phyloP scores from a whole-genome alignment of 2,329 filamentous ascomycete genomes.

The Colletotrichum sp. region DNA sequence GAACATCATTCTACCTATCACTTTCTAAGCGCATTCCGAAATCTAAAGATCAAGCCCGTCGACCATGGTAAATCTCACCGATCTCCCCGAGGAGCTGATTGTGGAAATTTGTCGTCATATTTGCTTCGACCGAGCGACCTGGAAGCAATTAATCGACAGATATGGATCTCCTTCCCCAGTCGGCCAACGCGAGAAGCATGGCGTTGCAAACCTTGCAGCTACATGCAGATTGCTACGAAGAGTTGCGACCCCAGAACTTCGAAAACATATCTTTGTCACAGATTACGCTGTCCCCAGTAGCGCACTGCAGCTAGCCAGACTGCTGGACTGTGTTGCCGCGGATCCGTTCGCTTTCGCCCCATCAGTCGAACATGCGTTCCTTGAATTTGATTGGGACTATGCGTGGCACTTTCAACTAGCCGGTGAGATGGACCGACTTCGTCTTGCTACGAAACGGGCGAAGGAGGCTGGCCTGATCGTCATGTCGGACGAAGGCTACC shows the following conservation, averaged over 20 bases:
- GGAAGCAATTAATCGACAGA: not conserved
- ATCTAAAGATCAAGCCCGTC: fast-evolving
- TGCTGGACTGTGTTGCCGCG: not conserved
- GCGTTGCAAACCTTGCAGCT: not conserved
- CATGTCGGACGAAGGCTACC: not conserved
- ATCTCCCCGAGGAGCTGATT: not conserved
- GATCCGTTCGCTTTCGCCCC: not conserved
- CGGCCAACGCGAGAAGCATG: not conserved
- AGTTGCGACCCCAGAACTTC: not conserved
- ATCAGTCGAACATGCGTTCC: not conserved
- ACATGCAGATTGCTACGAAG: not conserved
- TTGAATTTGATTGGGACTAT: not conserved
- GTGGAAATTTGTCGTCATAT: not conserved
- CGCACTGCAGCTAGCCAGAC: not conserved
- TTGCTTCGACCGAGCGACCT: not conserved
- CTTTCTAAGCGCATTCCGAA: not conserved
- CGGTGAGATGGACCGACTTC: not conserved
- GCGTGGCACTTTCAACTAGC: fast-evolving
- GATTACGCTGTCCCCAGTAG: not conserved
- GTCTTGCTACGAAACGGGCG: not conserved
- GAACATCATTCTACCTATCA: not conserved
- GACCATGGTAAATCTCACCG: not conserved
- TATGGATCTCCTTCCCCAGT: not conserved
- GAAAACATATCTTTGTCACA: not conserved
- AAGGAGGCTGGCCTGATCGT: not conserved